Evolutionary conservation across 208 protist genomes (phyloP), one percentile per base, ranked within the genome.

Genomic region (Naegleria lovaniensis): DNA sequence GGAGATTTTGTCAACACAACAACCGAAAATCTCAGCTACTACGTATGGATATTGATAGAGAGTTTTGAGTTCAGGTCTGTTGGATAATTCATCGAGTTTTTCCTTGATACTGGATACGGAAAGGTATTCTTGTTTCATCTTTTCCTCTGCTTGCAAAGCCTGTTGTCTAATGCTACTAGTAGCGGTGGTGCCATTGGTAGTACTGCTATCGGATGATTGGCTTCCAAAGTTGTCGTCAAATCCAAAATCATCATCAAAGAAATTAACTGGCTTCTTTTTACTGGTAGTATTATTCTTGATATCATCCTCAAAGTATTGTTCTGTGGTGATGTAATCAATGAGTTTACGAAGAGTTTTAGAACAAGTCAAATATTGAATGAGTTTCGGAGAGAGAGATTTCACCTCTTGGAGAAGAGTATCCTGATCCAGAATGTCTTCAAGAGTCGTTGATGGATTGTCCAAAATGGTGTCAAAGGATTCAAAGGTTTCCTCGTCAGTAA

Each of bases 361-460:
- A 51, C 22, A 29, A 29, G 83, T 87, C 19, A 87, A 29, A 29
- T n/a, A 87, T 15, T 15, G 22, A 55, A 87, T 51, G 19, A 87
- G 22, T 29, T 87, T 87, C 22, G 51, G 83, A 87, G 11, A n/a
- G 16, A 58, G 22, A 25, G 83, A 58, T 87, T 87, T 87, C 1
- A 87, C 83, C 22, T 87, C 83, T 55, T 87, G 83, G 16, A 87
- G 41, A 15, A 87, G 22, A 25, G 41, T 55, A 29, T 87, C 83
- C 22, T 87, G 43, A 87, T 87, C 83, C 0, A 87, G 22, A 87
- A 87, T 19, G 3, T 87, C 43, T 55, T 87, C 83, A 15, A 87
- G 22, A 29, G 83, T 87, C 0, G 51, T 55, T 51, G 43, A 55
- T 58, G 83, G 83, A 87, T 87, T 87, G 22, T 87, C 43, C 1